Evolutionary conservation across 1,284 basidiomycete species (phyloP).

Genomic region (Irpex sp.): DNA sequence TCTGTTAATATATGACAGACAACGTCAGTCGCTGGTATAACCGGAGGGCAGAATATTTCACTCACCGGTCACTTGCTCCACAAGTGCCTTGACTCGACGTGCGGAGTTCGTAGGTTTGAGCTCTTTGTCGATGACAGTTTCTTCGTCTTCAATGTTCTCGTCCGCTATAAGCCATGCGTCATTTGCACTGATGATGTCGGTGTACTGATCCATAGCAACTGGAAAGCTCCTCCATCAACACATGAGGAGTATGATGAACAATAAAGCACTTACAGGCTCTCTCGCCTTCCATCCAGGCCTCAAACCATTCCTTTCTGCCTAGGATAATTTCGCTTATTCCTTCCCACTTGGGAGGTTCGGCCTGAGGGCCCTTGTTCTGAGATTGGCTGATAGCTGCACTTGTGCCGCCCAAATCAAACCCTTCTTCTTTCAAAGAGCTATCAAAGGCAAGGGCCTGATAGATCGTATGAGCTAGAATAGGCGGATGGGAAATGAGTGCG

Average conservation of each 20-base stretch:
- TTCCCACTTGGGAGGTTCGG: constrained; percentile 45
- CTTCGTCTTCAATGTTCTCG: constrained; percentile 51
- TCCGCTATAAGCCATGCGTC: constrained; percentile 90
- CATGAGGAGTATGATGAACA: not conserved
- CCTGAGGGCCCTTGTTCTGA: constrained; percentile 15
- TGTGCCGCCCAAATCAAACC: constrained; percentile 60
- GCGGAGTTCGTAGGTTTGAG: constrained; percentile 76
- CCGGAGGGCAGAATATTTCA: constrained; percentile 4
- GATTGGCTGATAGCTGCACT: constrained; percentile 30
- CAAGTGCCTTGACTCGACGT: constrained; percentile 74
- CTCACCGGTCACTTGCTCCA: constrained; percentile 85
- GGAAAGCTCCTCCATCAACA: not conserved
- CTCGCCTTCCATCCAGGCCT: constrained; percentile 86
- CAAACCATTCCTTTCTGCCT: constrained; percentile 84
- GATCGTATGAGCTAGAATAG: constrained; percentile 91
- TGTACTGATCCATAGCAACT: constrained; percentile 81
- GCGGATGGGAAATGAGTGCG: constrained; percentile 71
- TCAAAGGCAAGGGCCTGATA: constrained; percentile 92
- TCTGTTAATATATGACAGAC: constrained; percentile 40
- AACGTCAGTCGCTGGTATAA: not conserved
- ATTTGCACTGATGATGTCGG: constrained; percentile 73
- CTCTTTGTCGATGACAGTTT: constrained; percentile 32
- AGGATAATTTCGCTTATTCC: constrained; percentile 83
- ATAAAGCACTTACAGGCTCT: constrained; percentile 63
- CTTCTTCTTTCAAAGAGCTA: constrained; percentile 72